Percentiles rank a stretch among this genome's conserved stretches.
phyloP scores from a whole-genome alignment of 768 basidiomycete species.

The Suillus bovinus region DNA sequence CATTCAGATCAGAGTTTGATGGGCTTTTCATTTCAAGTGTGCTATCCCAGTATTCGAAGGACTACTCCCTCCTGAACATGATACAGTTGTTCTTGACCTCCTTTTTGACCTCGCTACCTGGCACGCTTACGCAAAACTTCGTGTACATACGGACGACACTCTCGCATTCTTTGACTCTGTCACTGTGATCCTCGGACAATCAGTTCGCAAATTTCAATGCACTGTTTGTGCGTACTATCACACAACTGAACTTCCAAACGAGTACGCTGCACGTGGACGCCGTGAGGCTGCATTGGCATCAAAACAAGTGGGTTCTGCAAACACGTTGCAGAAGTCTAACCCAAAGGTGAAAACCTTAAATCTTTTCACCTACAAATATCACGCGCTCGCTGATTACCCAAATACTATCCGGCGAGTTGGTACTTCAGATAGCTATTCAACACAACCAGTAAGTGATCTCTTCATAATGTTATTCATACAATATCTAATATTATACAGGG shows the following conservation, averaged over 20 bases:
- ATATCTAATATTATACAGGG: constrained; percentile 26
- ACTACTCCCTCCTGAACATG: constrained; percentile 29
- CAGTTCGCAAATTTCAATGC: constrained; percentile 23
- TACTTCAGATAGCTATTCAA: constrained; percentile 38
- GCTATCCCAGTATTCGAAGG: constrained; percentile 40
- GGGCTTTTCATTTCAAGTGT: constrained; percentile 23
- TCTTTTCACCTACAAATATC: constrained; percentile 17
- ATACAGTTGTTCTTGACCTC: constrained; percentile 22
- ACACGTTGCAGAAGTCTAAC: neutral
- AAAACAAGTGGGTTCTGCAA: neutral
- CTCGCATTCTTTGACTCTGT: constrained; percentile 21
- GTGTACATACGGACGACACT: constrained; percentile 28
- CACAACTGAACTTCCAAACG: constrained; percentile 31
- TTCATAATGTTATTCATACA: neutral
- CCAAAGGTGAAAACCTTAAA: constrained; percentile 16
- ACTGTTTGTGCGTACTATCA: constrained; percentile 22
- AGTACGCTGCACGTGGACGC: constrained; percentile 25
- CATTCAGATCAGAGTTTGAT: neutral
- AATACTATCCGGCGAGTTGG: constrained; percentile 23
- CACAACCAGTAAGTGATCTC: constrained; percentile 28
- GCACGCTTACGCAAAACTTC: constrained; percentile 38
- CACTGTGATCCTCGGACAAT: constrained; percentile 21
- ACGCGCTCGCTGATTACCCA: constrained; percentile 18
- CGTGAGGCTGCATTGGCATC: constrained; percentile 7
- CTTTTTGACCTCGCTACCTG: constrained; percentile 32